phyloP scores from a whole-genome alignment of 2,329 filamentous ascomycete species.

The Talaromyces amestolkiae region DNA sequence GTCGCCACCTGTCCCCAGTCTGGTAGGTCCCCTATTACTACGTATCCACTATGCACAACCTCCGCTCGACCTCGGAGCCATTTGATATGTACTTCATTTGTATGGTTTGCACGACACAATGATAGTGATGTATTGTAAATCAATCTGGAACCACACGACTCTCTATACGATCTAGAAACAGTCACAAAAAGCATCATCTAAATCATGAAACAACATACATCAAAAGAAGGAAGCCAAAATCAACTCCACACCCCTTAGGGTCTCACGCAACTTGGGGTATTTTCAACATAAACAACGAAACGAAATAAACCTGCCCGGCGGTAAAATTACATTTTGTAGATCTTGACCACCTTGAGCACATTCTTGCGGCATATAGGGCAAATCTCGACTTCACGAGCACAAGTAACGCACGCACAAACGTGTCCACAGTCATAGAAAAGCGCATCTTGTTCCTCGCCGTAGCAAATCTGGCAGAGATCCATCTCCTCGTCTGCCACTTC shows the following conservation, averaged over 20 bases:
- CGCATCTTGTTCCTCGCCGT: slow-evolving; percentile 58
- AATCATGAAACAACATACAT: background rate
- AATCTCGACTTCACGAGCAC: slow-evolving; percentile 57
- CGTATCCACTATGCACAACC: too few species aligned
- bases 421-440: slow-evolving; percentile 64
- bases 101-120: too few species aligned
- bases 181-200: background rate
- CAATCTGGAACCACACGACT: background rate
- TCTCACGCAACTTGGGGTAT: slow-evolving; percentile 11
- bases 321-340: slow-evolving; percentile 47
- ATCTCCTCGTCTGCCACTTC: slow-evolving; percentile 61
- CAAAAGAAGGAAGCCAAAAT: background rate
- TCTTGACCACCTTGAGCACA: slow-evolving; percentile 57
- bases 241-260: slow-evolving; percentile 9
- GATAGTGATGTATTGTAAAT: background rate
- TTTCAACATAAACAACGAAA: slow-evolving; percentile 2
- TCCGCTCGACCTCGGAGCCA: background rate
- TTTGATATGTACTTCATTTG: too few species aligned
- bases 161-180: slow-evolving; percentile 12
- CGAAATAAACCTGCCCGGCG: background rate
- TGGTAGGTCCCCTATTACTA: too few species aligned
- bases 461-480: slow-evolving; percentile 61
- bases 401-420: slow-evolving; percentile 60
- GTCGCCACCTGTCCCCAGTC: background rate
- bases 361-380: slow-evolving; percentile 62